A percentile compares a stretch with the other conserved stretches of the same genome.
Evolutionary conservation across 1,139 yeast species (phyloP).

Genomic region (Yamadazyma dushanensis): DNA sequence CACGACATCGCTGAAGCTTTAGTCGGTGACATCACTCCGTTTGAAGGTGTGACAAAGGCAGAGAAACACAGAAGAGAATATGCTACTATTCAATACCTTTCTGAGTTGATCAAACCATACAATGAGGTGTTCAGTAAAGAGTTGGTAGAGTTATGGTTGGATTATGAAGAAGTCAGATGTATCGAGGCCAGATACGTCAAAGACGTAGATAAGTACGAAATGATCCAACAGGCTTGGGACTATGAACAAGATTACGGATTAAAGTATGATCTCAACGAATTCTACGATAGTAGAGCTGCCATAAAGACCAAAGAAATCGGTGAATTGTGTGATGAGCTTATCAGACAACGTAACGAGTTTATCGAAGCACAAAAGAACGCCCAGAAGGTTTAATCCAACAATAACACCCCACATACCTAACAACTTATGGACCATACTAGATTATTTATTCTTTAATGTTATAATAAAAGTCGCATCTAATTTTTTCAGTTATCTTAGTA

Average conservation of each 20-base stretch:
- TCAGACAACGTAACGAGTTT: slow-evolving; percentile 50
- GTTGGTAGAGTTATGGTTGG: slow-evolving; percentile 76
- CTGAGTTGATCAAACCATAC: slow-evolving; percentile 61
- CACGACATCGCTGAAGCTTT: slow-evolving; percentile 94
- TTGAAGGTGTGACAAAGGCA: slow-evolving; percentile 62
- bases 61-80: slow-evolving; percentile 83
- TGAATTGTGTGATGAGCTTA: slow-evolving; percentile 66
- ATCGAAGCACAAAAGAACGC: slow-evolving; percentile 1
- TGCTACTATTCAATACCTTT: slow-evolving; percentile 67
- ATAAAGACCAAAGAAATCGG: slow-evolving; percentile 75
- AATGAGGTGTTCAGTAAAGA: slow-evolving; percentile 65
- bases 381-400: too few relatives aligned
- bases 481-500: slow-evolving; percentile 7
- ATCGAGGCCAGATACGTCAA: slow-evolving; percentile 88
- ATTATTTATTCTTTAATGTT: too few relatives aligned
- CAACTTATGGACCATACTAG: too few relatives aligned
- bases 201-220: slow-evolving; percentile 92
- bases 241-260: slow-evolving; percentile 70
- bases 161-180: slow-evolving; percentile 82
- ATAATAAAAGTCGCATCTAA: slow-evolving; percentile 7
- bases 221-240: slow-evolving; percentile 87
- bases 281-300: slow-evolving; percentile 59
- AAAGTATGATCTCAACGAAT: slow-evolving; percentile 62
- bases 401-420: neutral
- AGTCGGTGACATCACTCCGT: slow-evolving; percentile 95